Evolutionary conservation across 2,329 filamentous ascomycete genomes (phyloP), one percentile per base, ranked within the genome.

Genomic region (Podosphaera fusca): DNA sequence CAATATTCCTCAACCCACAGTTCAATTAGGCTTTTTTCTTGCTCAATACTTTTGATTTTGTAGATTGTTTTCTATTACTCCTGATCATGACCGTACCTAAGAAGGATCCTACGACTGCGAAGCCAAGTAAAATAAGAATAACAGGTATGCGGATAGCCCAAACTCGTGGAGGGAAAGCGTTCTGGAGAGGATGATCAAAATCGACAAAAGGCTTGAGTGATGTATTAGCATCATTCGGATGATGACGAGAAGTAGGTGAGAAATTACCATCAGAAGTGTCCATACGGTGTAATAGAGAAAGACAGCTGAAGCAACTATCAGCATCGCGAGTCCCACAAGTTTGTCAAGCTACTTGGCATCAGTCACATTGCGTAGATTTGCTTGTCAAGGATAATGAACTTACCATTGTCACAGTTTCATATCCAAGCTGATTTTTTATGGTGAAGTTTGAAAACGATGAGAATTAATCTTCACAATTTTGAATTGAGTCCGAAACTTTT

Each of bases 81-180:
- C 87, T 81, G 73, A 98, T 96, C 92, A 98, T 98, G 67, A 98
- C 90, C 68, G 95, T 82, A 66, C 85, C 84, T 64, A 98, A 77
- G 76, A 98, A 98, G 59, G 87, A 94, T 61, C 92, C 92, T 60
- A 98, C 90, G 59, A 98, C 88, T 59, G 92, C 88, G 59, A 84
- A 89, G 62, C 84, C 89, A 63, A 98, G 77, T 52, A 98, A 81
- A 61, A 95, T 84, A 64, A 98, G 82, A 69, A 98, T 95, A 65
- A 98, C 90, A 64, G 92, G 92, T 67, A 98, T 92, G 70, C 92
- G 89, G 69, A 98, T 95, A 60, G 92, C 92, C 92, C 92, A 98
- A 69, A 95, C 89, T 70, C 92, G 89, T 52, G 90, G 90, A 60
- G 87, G 92, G 75, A 98, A 98, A 74, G 96, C 78, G 69, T 84